Conservation (phyloP, 1,284 basidiomycete genomes). For the Amylostereum areolatum region DNA sequence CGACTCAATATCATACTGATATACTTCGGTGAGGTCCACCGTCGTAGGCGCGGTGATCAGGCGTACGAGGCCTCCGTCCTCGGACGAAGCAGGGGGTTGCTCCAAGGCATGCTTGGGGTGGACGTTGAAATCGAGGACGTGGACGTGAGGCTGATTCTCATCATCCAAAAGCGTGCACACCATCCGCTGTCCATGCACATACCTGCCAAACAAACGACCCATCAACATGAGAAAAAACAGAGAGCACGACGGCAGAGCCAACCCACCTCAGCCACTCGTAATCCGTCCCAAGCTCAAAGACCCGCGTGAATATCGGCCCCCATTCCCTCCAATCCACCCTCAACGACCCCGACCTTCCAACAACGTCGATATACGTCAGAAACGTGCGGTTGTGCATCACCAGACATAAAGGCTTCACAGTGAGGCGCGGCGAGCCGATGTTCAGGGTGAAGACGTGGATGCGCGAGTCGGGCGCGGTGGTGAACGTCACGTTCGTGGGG, state of each 20-base stretch:
- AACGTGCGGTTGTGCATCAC: conserved; percentile 33
- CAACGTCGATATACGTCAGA: conserved; percentile 20
- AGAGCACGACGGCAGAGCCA: not conserved
- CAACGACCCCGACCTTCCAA: not conserved
- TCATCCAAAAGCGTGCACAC: conserved; percentile 21
- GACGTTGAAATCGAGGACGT: conserved; percentile 35
- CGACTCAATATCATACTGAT: conserved; percentile 6
- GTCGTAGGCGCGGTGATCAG: too few relatives aligned
- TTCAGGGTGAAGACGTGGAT: conserved; percentile 39
- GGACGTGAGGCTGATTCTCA: conserved; percentile 10
- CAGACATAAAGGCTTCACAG: conserved; percentile 18
- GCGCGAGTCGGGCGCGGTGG: conserved; percentile 29
- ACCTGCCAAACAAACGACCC: conserved; percentile 21
- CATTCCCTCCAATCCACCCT: conserved; percentile 36
- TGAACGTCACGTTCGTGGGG: conserved; percentile 27
- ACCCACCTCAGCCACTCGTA: conserved; percentile 36
- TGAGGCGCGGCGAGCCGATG: conserved; percentile 18
- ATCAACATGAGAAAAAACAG: not conserved
- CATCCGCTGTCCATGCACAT: conserved; percentile 39
- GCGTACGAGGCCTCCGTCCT: too few relatives aligned
- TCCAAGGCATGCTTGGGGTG: conserved; percentile 15
- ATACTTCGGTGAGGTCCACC: too few relatives aligned
- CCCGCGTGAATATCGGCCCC: conserved; percentile 36
- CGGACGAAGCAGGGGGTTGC: too few relatives aligned
- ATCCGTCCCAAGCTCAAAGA: conserved; percentile 23